Evolutionary conservation across 1,139 yeast genomes (phyloP), one percentile per base, ranked within the genome.

Genomic region (Geotrichum klebahnii): DNA sequence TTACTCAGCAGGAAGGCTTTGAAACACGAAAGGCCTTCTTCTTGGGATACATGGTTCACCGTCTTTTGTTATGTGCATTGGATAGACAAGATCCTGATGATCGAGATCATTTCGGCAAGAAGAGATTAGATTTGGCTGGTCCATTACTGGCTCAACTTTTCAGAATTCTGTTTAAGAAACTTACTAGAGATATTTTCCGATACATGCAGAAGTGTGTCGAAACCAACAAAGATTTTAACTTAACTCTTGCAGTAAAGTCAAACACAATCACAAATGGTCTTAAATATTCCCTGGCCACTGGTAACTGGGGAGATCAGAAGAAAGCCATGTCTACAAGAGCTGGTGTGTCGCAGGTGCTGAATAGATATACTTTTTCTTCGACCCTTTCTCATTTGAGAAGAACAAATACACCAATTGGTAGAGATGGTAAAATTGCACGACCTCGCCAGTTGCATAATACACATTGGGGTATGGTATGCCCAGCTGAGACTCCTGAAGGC

Each of bases 271-370:
- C 98, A 37, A 94, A 95, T 58, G 99, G 99, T 67, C 80, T 92
- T 69, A 86, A 95, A 68, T 94, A 92, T 71, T 94, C 98, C 34
- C 78, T 92, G 62, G 98, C 99, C 47, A 92, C 99, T 16, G 99
- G 99, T 76, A 92, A 94, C 73, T 92, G 99, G 99, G 98, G 98
- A 74, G 98, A 94, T 72, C 98, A 92, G 69, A 92, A 90, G 82
- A 94, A 92, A 71, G 97, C 97, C 20, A 92, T 94, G 98, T 83
- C 95, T 55, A 84, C 97, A 20, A 84, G 96, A 71, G 99, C 98
- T 8, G 99, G 99, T 78, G 99, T 94, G 48, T 92, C 98, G 16
- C 98, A 94, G 75, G 98, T 94, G 59, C 78, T 94, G 71, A 94
- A 94, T 70, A 82, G 99, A 73, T 94, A 92, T 71, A 94, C 98